phyloP scores from a whole-genome alignment of 352 stramenopile species.

The Pythium rhizo-oryzae region DNA sequence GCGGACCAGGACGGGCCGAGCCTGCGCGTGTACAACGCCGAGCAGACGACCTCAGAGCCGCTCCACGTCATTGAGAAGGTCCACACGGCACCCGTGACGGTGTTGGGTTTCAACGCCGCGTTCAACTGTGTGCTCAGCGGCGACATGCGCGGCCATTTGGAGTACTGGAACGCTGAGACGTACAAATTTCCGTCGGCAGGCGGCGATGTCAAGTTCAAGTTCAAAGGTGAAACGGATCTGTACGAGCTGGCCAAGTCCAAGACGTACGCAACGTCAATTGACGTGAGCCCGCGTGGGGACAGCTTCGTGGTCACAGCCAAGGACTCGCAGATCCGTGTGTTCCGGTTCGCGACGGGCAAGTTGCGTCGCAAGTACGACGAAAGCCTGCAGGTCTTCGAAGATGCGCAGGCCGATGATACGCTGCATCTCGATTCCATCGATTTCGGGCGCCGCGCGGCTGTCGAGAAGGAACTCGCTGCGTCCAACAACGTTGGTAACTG shows the following conservation, averaged over 20 bases:
- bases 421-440: constrained; percentile 89
- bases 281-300: constrained; percentile 63
- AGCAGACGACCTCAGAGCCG: constrained; percentile 53
- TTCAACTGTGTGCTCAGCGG: constrained; percentile 91
- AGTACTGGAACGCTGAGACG: constrained; percentile 92
- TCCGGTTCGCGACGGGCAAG: constrained; percentile 88
- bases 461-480: constrained; percentile 81
- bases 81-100: constrained; percentile 92
- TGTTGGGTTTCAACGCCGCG: constrained; percentile 85
- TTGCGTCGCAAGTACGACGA: constrained; percentile 91
- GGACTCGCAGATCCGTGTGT: constrained; percentile 91
- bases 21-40: constrained; percentile 89
- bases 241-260: constrained; percentile 95
- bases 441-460: constrained; percentile 81
- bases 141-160: constrained; percentile 93
- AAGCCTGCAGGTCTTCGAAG: constrained; percentile 87
- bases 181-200: constrained; percentile 48
- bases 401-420: constrained; percentile 70
- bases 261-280: constrained; percentile 80
- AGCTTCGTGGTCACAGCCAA: constrained; percentile 87
- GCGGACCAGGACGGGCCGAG: constrained; percentile 58
- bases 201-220: constrained; percentile 77
- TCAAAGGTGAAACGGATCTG: constrained; percentile 97
- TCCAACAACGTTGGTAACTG: constrained; percentile 71
- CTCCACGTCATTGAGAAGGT: constrained; percentile 75